These are phyloP conservation scores for Letharia lupina DNA, from an alignment of 495 filamentous ascomycete species.

Conservation along the genomic window DNA sequence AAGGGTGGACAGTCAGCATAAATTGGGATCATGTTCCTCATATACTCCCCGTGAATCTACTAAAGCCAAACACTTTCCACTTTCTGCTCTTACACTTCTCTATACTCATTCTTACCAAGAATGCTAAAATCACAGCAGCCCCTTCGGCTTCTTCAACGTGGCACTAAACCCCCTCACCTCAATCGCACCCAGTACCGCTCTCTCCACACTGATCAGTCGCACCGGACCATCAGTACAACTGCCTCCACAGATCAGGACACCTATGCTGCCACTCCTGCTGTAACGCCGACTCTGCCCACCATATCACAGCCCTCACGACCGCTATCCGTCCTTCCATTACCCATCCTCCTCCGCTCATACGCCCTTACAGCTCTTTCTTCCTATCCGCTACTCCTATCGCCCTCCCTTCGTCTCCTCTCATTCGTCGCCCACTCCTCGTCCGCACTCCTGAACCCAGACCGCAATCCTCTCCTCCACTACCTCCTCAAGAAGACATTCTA, in stretches of 20 bases:
- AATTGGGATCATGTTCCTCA: not conserved
- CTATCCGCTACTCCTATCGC: constrained; percentile 59
- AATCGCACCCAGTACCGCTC: not conserved
- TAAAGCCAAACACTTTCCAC: not conserved
- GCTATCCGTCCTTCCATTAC: constrained; percentile 64
- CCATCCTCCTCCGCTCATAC: constrained; percentile 67
- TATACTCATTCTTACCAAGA: not conserved
- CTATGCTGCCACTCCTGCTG: not conserved
- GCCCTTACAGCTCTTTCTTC: constrained; percentile 73
- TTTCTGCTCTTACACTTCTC: not conserved
- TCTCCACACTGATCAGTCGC: constrained; percentile 1
- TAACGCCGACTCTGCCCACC: not conserved
- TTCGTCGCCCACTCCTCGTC: constrained; percentile 60
- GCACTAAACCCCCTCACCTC: not conserved
- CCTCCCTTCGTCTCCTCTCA: constrained; percentile 60
- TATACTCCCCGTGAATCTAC: not conserved
- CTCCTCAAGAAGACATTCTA: constrained; percentile 41
- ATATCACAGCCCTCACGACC: constrained; percentile 33
- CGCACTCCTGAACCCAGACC: constrained; percentile 38
- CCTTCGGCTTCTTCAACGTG: constrained; percentile 1
- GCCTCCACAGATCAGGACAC: constrained; percentile 3
- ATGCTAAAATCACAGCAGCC: constrained; percentile 10
- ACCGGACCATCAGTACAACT: constrained; percentile 14
- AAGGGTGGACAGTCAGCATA: not conserved
- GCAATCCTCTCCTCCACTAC: constrained; percentile 35